phyloP scores from a whole-genome alignment of 352 stramenopile genomes.

The Pythium scleroteichum region DNA sequence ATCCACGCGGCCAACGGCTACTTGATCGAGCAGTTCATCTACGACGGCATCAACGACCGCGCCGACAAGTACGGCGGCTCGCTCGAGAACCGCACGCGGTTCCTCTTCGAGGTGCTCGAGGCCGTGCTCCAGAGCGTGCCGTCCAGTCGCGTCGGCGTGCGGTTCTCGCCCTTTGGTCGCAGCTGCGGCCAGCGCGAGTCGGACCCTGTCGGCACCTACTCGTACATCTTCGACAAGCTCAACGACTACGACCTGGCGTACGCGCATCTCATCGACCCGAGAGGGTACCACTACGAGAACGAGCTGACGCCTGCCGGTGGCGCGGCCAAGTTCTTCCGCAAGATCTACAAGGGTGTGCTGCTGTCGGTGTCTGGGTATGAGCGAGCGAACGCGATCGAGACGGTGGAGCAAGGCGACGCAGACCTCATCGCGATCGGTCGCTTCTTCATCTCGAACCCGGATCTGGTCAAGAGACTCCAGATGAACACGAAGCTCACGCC shows the following conservation, averaged over 20 bases:
- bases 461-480: constrained; percentile 60
- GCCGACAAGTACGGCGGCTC: constrained; percentile 75
- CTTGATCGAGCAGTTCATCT: constrained; percentile 85
- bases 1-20: constrained; percentile 88
- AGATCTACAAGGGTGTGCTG: constrained; percentile 63
- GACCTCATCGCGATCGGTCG: constrained; percentile 71
- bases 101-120: constrained; percentile 62
- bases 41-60: constrained; percentile 59
- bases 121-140: constrained; percentile 21
- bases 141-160: constrained; percentile 23
- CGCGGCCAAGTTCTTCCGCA: constrained; percentile 43
- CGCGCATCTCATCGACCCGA: constrained; percentile 73
- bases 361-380: constrained; percentile 62
- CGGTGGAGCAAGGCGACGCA: constrained; percentile 50
- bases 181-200: constrained; percentile 4
- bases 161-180: constrained; percentile 16
- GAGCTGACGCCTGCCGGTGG: constrained; percentile 25
- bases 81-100: constrained; percentile 61
- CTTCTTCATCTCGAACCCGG: constrained; percentile 77
- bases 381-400: constrained; percentile 41
- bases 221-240: constrained; percentile 49
- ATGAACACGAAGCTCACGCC: constrained; percentile 26
- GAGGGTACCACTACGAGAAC: constrained; percentile 38
- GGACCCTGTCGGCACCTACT: constrained; percentile 37
- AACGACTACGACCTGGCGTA: constrained; percentile 55